Evolutionary conservation across 2,329 filamentous ascomycete species (phyloP).

Genomic region (Fragosphaeria purpurea): DNA sequence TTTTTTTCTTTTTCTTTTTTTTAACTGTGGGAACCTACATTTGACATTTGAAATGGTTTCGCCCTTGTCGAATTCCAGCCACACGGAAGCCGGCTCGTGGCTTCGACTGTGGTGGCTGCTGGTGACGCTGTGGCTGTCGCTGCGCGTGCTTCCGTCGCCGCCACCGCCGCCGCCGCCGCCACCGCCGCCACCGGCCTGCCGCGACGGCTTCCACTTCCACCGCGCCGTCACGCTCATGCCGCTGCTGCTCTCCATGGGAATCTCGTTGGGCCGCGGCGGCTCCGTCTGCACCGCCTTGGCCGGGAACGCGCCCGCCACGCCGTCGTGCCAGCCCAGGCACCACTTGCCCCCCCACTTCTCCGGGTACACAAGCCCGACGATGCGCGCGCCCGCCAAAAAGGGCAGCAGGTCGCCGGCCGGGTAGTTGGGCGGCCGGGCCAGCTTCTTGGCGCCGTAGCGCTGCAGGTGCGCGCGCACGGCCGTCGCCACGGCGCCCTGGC

Average conservation of each 20-base stretch:
- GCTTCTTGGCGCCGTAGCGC: slow-evolving; percentile 23
- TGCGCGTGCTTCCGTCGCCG: neutral
- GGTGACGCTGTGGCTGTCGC: no score
- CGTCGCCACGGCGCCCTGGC: slow-evolving; percentile 23
- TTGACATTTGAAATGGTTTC: slow-evolving; percentile 57
- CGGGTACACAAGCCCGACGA: slow-evolving; percentile 43
- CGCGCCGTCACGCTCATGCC: slow-evolving; percentile 37
- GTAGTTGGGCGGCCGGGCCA: slow-evolving; percentile 23
- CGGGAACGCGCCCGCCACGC: slow-evolving; percentile 38
- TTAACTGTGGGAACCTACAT: slow-evolving; percentile 29
- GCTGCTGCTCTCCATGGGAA: slow-evolving; percentile 36
- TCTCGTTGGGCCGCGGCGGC: slow-evolving; percentile 33
- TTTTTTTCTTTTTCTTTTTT: no score
- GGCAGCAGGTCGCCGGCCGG: slow-evolving; percentile 24
- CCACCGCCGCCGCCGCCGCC: slow-evolving; percentile 21
- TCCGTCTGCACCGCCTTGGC: slow-evolving; percentile 38
- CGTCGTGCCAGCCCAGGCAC: slow-evolving; percentile 49
- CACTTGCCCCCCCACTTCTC: slow-evolving; percentile 43
- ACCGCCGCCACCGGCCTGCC: slow-evolving; percentile 10
- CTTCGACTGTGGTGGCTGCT: no score
- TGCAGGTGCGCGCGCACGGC: slow-evolving; percentile 26
- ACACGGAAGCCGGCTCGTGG: slow-evolving; percentile 21
- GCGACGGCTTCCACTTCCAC: slow-evolving; percentile 40
- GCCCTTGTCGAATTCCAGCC: slow-evolving; percentile 55
- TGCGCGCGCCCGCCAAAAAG: slow-evolving; percentile 35